Evolutionary conservation across 345 rosid genomes (phyloP), one percentile per base, ranked within the genome.

Genomic region (Syzygium grande): DNA sequence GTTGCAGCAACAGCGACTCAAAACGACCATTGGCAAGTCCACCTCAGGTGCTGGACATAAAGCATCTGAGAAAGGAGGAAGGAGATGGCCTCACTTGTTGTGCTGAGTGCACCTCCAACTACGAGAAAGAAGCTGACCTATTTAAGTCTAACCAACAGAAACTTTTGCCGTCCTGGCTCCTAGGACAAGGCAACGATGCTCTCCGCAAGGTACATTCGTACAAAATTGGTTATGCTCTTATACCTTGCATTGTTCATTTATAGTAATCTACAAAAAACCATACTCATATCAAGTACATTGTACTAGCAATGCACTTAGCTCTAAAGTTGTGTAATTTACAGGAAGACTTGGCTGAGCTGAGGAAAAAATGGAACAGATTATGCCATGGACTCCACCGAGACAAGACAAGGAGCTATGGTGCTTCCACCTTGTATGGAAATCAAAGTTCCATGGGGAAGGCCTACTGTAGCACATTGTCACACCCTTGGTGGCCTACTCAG

Each of bases 321-420:
- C 51, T 22, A 52, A 63, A 41, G 41, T 30, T 68, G 63, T 77
- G 52, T 13, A 83, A 79, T 11, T 61, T 88, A 46, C 93, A 97
- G 98, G 95, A 92, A 73, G 97, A 94, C 84, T 43, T 93, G 89
- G 85, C 58, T 86, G 94, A 92, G 84, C 53, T 97, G 84, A 90
- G 92, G 92, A 93, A 91, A 90, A 95, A 97, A 86, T 97, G 98
- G 98, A 94, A 91, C 91, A 94, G 91, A 87, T 85, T 91, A 73
- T 97, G 99, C 92, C 94, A 88, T 29, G 90, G 95, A 86, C 90
- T 92, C 85, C 95, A 95, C 89, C 93, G 90, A 86, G 90, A 90
- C 46, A 93, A 88, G 85, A 87, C 87, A 53, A 56, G 89, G 79
- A 51, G 84, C 85, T 79, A 38, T 63, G 7, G 54, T 16, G 34